Percentiles rank a stretch among this genome's conserved stretches.
These are phyloP conservation scores for Pichia sp. DNA, from an alignment of 1,139 yeast species.

Conservation along the genomic window DNA sequence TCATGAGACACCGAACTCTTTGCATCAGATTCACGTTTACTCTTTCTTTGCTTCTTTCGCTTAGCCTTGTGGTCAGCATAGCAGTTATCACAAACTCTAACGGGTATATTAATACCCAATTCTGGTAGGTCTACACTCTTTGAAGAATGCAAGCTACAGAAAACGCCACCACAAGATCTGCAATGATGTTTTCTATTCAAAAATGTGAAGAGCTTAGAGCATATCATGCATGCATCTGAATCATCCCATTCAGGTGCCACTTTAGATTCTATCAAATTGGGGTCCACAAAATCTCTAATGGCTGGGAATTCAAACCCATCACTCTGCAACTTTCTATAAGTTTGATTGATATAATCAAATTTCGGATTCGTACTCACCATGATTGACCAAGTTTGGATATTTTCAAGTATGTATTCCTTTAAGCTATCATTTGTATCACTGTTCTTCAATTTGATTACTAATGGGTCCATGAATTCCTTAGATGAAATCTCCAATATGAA, in stretches of 20 bases:
- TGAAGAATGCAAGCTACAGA: conserved; percentile 75
- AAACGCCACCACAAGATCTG: conserved; percentile 95
- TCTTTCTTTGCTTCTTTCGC: conserved; percentile 11
- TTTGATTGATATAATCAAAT: conserved; percentile 55
- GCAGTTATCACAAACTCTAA: conserved; percentile 92
- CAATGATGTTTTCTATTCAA: conserved; percentile 94
- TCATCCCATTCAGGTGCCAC: conserved; percentile 99
- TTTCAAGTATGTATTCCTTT: conserved; percentile 49
- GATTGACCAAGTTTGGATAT: conserved; percentile 71
- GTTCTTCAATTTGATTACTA: conserved; percentile 36
- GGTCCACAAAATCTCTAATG: conserved; percentile 32
- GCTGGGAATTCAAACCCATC: conserved; percentile 70
- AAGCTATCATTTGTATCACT: conserved; percentile 46
- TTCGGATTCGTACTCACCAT: conserved; percentile 68
- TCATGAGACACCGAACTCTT: conserved; percentile 25
- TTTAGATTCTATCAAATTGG: conserved; percentile 69
- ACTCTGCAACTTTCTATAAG: conserved; percentile 50
- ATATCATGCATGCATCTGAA: conserved; percentile 91
- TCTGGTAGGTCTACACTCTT: conserved; percentile 67
- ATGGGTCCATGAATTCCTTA: conserved; percentile 78
- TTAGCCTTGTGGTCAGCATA: conserved; percentile 34
- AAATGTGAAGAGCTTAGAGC: conserved; percentile 73
- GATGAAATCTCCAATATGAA: conserved; percentile 74
- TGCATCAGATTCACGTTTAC: neutral
- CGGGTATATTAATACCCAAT: conserved; percentile 82